A percentile compares a stretch with the other conserved stretches of the same genome.
These are phyloP conservation scores for Mimosa pudica DNA, from an alignment of 306 rosid species.

Conservation along the genomic window DNA sequence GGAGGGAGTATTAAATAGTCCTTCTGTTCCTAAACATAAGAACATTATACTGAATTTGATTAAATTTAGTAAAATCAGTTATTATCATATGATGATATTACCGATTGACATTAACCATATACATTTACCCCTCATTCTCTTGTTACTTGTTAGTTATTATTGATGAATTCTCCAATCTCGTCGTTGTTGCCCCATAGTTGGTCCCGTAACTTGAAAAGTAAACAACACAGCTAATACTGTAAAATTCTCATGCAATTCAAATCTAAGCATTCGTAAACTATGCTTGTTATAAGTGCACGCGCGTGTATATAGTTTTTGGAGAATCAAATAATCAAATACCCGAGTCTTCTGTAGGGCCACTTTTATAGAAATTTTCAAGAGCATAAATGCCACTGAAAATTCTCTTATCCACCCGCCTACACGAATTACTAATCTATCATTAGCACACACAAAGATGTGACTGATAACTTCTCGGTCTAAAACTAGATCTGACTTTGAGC, in stretches of 20 bases:
- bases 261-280: too few species aligned
- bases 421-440: neutral
- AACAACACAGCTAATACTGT: neutral
- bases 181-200: neutral
- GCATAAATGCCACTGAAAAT: neutral
- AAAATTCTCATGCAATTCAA: neutral
- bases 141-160: too few species aligned
- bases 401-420: neutral
- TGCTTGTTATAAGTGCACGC: neutral
- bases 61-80: too few species aligned
- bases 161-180: neutral
- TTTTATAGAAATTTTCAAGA: neutral
- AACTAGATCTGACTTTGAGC: constrained; percentile 1
- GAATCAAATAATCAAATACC: neutral
- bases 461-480: neutral
- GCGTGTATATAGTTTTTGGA: neutral
- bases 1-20: too few species aligned
- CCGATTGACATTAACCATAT: too few species aligned
- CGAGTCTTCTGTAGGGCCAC: neutral
- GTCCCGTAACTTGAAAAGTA: neutral
- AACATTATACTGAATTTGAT: too few species aligned
- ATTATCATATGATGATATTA: too few species aligned
- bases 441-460: neutral
- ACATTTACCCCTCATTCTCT: too few species aligned
- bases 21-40: too few species aligned